Conservation (phyloP, 1,284 basidiomycete species). For the Cutaneotrichosporon arboriforme region DNA sequence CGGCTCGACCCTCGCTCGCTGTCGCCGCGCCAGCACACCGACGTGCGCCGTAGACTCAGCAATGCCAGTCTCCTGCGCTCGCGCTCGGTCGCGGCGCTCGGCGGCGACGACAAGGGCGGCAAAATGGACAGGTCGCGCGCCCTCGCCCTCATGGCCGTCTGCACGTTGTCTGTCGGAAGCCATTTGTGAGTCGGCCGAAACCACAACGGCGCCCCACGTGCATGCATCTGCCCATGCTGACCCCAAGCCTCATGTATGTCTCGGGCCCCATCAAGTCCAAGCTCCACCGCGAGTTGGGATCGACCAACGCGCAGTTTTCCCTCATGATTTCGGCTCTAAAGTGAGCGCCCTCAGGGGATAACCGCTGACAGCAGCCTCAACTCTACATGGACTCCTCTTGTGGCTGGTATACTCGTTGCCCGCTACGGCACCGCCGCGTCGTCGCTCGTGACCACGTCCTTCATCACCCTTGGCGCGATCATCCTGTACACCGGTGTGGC, state of each 20-base stretch:
- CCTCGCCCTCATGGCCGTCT: slow-evolving; percentile 63
- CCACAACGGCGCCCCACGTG: too few relatives aligned
- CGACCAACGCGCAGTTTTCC: slow-evolving; percentile 69
- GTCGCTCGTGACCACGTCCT: slow-evolving; percentile 64
- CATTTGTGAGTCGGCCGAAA: slow-evolving; percentile 57
- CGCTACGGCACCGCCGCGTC: slow-evolving; percentile 51
- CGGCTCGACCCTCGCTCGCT: neutral
- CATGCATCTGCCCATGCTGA: slow-evolving; percentile 2
- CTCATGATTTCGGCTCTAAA: slow-evolving; percentile 64
- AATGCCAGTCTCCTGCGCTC: slow-evolving; percentile 13
- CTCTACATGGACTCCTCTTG: slow-evolving; percentile 71
- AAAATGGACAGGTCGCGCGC: slow-evolving; percentile 5
- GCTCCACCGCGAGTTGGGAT: slow-evolving; percentile 64
- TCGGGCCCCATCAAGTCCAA: slow-evolving; percentile 69
- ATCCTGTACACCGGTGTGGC: slow-evolving; percentile 27
- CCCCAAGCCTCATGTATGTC: slow-evolving; percentile 61
- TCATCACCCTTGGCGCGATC: slow-evolving; percentile 59
- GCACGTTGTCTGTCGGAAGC: slow-evolving; percentile 65
- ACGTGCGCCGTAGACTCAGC: slow-evolving; percentile 5
- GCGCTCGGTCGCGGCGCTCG: slow-evolving; percentile 3
- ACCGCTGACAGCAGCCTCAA: slow-evolving; percentile 54
- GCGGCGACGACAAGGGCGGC: neutral
- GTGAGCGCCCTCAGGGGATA: slow-evolving; percentile 11
- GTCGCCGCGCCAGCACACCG: neutral
- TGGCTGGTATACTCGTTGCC: slow-evolving; percentile 63